Evolutionary conservation across 257 asterid species (phyloP), one percentile per base, ranked within the genome.

Genomic region (Gentiana straminea): DNA sequence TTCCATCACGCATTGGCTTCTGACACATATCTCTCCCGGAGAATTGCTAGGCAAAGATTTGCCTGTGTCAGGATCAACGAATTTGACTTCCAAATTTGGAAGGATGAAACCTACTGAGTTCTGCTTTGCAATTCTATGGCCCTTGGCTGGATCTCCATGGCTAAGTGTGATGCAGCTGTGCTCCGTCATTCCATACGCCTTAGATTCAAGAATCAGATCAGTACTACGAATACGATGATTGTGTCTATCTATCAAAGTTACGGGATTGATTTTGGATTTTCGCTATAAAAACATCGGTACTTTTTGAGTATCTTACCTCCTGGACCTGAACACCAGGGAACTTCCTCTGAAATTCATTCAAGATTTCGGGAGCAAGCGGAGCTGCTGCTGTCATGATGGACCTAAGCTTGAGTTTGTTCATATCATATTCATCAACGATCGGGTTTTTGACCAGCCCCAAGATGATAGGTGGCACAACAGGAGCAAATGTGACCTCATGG

Each of bases 121-220:
- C 70, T 69, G 73, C 84, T 91, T 91, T 8, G 95, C 83, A 51
- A 68, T 65, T 39, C 74, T 68, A 37, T 82, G 80, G 7, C 76
- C 89, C 60, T 73, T 79, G 24, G 50, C 71, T 13, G 77, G 83
- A 55, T 72, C 77, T 10, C 84, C 94, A 50, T 87, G 90, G 50
- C 87, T 79, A 49, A 87, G 70, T 2, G 96, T 87, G 37, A 91
- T 87, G 79, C 98, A 91, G 76, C 98, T 87, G 55, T 84, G 98
- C 67, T 87, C 96, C 1, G 98, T 91, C 98, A 91, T 84, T 37
- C 98, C 98, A 60, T 87, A 87, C 1, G 96, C 98, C 97, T 24
- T 86, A 57, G 13, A 53, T 8, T 38, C 39, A 44, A 43, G 24
- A 36, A 44, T 7, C 50, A 56, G 41, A 11, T 24, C 8, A 37